Evolutionary conservation across 2,329 filamentous ascomycete genomes (phyloP), one percentile per base, ranked within the genome.

Genomic region (Fusarium coffeatum): DNA sequence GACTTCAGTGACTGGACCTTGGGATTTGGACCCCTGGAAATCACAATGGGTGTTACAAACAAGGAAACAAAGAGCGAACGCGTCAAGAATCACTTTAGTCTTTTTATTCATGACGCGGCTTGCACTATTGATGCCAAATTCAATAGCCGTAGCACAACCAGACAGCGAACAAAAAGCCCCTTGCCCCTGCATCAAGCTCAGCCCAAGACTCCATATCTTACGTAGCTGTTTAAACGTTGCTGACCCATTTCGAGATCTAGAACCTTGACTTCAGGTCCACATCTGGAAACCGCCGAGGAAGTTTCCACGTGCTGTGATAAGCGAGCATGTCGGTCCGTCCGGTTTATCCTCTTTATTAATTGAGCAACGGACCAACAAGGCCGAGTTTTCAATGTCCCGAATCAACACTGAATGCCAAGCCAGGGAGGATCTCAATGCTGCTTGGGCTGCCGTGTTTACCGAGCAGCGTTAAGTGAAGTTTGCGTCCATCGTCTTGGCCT

Each of bases 381-480:
- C 34, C 11, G 11, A 46, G 9, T 16, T 4, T 16, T 30, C 12
- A 34, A n/a, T 11, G 16, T 8, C 5, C 32, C n/a, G 28, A 27
- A 16, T 68, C 58, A 4, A 71, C 30, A 3, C 13, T 27, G 3
- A 70, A 54, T 5, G 32, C 48, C 13, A 70, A 4, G 0, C 68
- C 68, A 12, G 68, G 67, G 0, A 70, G 16, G 4, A 71, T 53
- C 8, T 65, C 63, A 8, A 70, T 48, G 0, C 11, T 60, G 1
- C 8, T 5, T 10, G 68, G 55, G 10, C 54, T 70, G 0, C 6
- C 8, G 2, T 60, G 27, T 0, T 47, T 41, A 1, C 68, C 59
- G 8, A 64, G 8, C 30, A 70, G 50, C 1, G 43, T 34, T 2
- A 71, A 37, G 4, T 55, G 34, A 2, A 70, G 34, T 37, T 37